Percentiles rank a stretch among this genome's conserved stretches.
Evolutionary conservation across 306 rosid species (phyloP).

Genomic region (Heteromeles arbutifolia): DNA sequence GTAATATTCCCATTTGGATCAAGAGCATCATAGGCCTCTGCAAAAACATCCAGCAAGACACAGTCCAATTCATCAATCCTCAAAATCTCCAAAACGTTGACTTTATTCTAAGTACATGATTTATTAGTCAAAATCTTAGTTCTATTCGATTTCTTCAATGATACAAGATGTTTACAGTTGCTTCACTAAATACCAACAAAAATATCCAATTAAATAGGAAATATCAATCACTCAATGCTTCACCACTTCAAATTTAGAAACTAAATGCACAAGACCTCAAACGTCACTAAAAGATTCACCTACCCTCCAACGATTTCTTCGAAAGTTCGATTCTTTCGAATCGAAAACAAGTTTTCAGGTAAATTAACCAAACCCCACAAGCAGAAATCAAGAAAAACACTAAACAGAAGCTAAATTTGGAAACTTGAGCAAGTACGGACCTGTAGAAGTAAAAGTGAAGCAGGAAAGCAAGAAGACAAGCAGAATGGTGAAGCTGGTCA

Average conservation of each 20-base stretch:
- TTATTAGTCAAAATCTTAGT: background rate
- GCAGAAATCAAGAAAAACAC: slow-evolving; percentile 8
- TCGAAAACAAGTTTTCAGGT: background rate
- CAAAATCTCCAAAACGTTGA: background rate
- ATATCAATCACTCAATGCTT: background rate
- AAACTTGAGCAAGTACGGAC: slow-evolving; percentile 23
- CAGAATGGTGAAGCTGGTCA: slow-evolving; percentile 31
- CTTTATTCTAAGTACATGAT: background rate
- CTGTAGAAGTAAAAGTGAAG: slow-evolving; percentile 68
- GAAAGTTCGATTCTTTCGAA: background rate
- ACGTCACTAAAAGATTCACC: background rate
- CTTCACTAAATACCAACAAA: background rate
- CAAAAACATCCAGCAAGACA: slow-evolving; percentile 18
- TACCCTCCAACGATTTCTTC: background rate
- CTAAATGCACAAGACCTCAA: background rate
- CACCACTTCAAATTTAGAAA: background rate
- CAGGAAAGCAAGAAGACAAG: slow-evolving; percentile 43
- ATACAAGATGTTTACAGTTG: background rate
- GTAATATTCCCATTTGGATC: slow-evolving; percentile 92
- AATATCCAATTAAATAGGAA: background rate
- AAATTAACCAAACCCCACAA: slow-evolving; percentile 9
- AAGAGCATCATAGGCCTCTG: slow-evolving; percentile 88
- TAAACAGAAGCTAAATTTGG: slow-evolving; percentile 1
- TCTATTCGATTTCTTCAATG: background rate
- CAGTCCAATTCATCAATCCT: slow-evolving; percentile 8